Conservation (phyloP, 73 alveolate species). For the Uronychia setigera region DNA sequence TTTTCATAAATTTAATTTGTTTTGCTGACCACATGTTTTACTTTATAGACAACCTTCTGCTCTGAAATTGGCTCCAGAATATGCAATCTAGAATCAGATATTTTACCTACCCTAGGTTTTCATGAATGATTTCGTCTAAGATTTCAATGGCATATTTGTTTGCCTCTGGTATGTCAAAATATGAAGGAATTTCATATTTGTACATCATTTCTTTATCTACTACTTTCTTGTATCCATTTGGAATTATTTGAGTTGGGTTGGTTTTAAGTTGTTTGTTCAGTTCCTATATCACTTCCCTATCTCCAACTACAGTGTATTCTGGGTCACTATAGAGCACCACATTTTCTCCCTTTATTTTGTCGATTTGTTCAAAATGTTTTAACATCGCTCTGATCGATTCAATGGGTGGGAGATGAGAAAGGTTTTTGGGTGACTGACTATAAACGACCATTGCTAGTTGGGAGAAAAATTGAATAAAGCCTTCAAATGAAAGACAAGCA, state of each 20-base stretch:
- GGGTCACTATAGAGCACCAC: conserved; percentile 53
- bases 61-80: conserved; percentile 21
- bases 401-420: conserved; percentile 40
- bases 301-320: conserved; percentile 51
- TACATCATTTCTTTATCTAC: conserved; percentile 54
- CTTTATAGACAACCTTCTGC: conserved; percentile 6
- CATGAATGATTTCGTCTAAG: conserved; percentile 14
- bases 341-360: conserved; percentile 14
- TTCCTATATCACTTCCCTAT: conserved; percentile 63
- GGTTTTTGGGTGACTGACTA: conserved; percentile 20
- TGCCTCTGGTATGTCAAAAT: conserved; percentile 21
- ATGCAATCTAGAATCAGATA: background rate
- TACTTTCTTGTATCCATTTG: conserved; percentile 72
- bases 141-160: conserved; percentile 16
- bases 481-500: conserved; percentile 34
- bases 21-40: conserved; percentile 14
- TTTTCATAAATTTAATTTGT: no score
- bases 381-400: conserved; percentile 30
- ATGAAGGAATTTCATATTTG: conserved; percentile 9
- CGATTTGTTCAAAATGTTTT: conserved; percentile 17
- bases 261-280: conserved; percentile 54
- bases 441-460: conserved; percentile 52
- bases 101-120: conserved; percentile 14
- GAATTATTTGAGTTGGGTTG: conserved; percentile 64
- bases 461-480: conserved; percentile 34